Conservation (phyloP, 2,329 filamentous ascomycete species). For the Paecilomyces variotii region DNA sequence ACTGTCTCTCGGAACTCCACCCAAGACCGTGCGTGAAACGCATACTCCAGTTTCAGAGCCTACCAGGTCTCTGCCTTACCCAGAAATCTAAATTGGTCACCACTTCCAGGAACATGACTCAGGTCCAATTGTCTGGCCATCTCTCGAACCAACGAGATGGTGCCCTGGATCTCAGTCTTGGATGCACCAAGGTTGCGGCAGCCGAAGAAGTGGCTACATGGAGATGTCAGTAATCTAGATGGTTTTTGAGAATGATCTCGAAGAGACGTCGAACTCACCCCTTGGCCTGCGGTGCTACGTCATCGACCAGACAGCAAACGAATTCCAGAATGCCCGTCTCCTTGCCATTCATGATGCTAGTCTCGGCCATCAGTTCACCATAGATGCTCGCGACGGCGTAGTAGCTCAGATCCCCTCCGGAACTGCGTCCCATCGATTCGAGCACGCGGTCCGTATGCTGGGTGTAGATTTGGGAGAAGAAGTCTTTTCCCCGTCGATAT, state of each 20-base stretch:
- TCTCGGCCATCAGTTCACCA: conserved; percentile 19
- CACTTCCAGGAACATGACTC: conserved; percentile 2
- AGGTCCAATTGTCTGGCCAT: conserved; percentile 11
- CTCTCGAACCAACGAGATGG: conserved; percentile 12
- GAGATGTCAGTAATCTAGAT: neutral
- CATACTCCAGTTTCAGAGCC: neutral
- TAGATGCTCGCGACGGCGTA: conserved; percentile 20
- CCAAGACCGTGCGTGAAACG: too few relatives aligned
- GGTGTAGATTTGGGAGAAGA: conserved; percentile 19
- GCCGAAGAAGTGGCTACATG: conserved; percentile 18
- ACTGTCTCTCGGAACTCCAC: too few relatives aligned
- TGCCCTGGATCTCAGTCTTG: conserved; percentile 9
- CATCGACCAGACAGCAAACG: conserved; percentile 20
- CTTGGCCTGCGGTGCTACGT: conserved; percentile 19
- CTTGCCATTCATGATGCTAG: conserved; percentile 12
- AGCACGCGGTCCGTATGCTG: conserved; percentile 18
- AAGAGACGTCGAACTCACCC: conserved; percentile 12
- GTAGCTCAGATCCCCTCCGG: conserved; percentile 18
- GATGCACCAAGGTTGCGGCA: conserved; percentile 17
- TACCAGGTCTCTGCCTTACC: conserved; percentile 9
- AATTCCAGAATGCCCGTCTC: conserved; percentile 22
- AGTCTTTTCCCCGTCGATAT: conserved; percentile 15
- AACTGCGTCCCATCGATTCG: conserved; percentile 14
- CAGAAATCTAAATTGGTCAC: conserved; percentile 9
- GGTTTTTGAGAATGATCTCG: neutral